Percentiles rank a stretch among this genome's conserved stretches.
Conservation (phyloP, 176 grass and related monocot species). For the Puya raimondii region DNA sequence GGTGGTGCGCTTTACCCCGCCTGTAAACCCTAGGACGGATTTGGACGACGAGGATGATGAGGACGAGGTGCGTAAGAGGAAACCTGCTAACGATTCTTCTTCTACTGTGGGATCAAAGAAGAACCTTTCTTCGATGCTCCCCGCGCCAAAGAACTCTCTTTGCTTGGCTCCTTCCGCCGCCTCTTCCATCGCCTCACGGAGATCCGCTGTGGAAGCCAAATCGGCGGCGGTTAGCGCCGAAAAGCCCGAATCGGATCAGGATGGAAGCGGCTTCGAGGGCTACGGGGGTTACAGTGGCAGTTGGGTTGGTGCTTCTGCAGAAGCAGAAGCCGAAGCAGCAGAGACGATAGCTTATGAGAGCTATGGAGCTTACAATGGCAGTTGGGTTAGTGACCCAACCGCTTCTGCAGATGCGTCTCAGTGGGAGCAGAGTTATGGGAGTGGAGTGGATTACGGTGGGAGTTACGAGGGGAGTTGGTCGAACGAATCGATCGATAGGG, state of each 20-base stretch:
- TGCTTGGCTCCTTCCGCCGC: slow-evolving; percentile 32
- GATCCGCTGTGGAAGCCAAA: slow-evolving; percentile 32
- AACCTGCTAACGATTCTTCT: slow-evolving; percentile 18
- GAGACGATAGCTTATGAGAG: slow-evolving; percentile 14
- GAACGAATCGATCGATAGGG: slow-evolving; percentile 9
- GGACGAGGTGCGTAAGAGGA: slow-evolving; percentile 23
- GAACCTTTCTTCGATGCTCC: slow-evolving; percentile 65
- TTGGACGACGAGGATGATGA: slow-evolving; percentile 50
- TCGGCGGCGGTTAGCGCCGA: slow-evolving; percentile 10
- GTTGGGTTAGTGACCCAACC: neutral
- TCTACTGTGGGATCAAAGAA: slow-evolving; percentile 15
- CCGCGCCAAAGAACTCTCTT: slow-evolving; percentile 66
- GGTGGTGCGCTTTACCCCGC: slow-evolving; percentile 62
- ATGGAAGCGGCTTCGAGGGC: neutral
- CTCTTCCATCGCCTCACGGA: slow-evolving; percentile 27
- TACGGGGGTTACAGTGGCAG: neutral
- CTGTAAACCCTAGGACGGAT: slow-evolving; percentile 36
- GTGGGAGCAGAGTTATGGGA: slow-evolving; percentile 15
- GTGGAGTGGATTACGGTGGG: slow-evolving; percentile 14
- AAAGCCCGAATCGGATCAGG: slow-evolving; percentile 24
- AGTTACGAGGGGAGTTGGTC: slow-evolving; percentile 27
- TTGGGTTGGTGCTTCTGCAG: neutral
- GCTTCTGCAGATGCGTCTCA: neutral
- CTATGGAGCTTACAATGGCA: neutral
- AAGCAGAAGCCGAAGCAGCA: slow-evolving; percentile 13